These are phyloP conservation scores for Rubus parviflorus DNA, from an alignment of 306 rosid species.

Conservation along the genomic window DNA sequence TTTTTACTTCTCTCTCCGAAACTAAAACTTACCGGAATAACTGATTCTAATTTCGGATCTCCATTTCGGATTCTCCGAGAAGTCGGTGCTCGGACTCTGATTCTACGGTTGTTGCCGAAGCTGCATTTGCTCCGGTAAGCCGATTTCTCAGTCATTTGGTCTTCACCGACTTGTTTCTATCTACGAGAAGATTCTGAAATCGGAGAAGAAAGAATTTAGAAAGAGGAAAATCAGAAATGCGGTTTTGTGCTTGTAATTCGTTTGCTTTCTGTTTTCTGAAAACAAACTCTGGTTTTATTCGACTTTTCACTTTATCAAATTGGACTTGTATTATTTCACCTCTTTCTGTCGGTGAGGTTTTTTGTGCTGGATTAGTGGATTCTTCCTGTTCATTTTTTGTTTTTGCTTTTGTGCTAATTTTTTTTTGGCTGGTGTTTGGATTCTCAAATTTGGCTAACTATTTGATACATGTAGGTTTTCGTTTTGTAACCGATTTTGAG, in stretches of 20 bases:
- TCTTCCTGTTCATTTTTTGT: constrained; percentile 2
- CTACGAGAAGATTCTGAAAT: constrained; percentile 12
- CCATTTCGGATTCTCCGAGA: constrained; percentile 28
- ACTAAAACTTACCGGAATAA: constrained; percentile 12
- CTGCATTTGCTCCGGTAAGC: constrained; percentile 54
- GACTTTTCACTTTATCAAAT: constrained; percentile 11
- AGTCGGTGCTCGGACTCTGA: constrained; percentile 22
- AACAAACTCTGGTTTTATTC: not conserved
- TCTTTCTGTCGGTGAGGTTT: constrained; percentile 49
- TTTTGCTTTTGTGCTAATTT: constrained; percentile 6
- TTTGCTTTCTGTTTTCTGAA: constrained; percentile 10
- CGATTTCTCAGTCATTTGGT: constrained; percentile 25
- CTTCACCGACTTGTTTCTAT: not conserved
- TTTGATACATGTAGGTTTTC: not conserved
- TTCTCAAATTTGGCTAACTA: not conserved
- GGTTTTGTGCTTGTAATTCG: constrained; percentile 1
- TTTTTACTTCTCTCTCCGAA: not conserved
- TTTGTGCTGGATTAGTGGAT: constrained; percentile 15
- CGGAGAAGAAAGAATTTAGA: too few relatives aligned
- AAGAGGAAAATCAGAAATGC: not conserved
- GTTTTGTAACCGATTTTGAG: constrained; percentile 8
- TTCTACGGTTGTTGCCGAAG: constrained; percentile 11
- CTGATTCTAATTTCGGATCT: constrained; percentile 33
- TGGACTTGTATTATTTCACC: constrained; percentile 7
- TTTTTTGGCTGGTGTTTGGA: not conserved